phyloP scores from a whole-genome alignment of 768 basidiomycete species.

The Scleroderma bovista region DNA sequence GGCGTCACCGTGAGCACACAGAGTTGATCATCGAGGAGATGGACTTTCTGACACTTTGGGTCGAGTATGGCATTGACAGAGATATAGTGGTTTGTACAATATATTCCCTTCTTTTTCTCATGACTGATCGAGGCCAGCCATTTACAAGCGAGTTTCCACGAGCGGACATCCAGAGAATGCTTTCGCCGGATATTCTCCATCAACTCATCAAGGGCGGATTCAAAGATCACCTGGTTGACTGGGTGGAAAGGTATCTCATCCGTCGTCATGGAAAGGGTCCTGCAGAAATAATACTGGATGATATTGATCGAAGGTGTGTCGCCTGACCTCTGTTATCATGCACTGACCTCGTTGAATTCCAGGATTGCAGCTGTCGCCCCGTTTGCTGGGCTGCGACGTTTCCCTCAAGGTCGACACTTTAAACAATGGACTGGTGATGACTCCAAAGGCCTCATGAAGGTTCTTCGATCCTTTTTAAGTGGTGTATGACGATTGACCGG shows the following conservation, averaged over 20 bases:
- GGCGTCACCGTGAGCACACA: conserved; percentile 14
- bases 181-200: conserved; percentile 42
- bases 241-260: conserved; percentile 13
- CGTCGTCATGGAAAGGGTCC: neutral
- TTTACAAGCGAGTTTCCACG: neutral
- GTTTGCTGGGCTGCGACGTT: too few relatives aligned
- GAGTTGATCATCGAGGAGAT: conserved; percentile 9
- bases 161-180: conserved; percentile 29
- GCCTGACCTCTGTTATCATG: too few relatives aligned
- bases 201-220: conserved; percentile 43
- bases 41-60: conserved; percentile 15
- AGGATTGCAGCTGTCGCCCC: too few relatives aligned
- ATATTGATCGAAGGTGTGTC: neutral
- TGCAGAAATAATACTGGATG: neutral
- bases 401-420: too few relatives aligned
- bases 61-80: conserved; percentile 4
- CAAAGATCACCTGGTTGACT: conserved; percentile 36
- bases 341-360: too few relatives aligned
- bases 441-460: conserved; percentile 3
- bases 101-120: too few relatives aligned
- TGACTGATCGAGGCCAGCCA: neutral
- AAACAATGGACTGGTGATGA: too few relatives aligned
- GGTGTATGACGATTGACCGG: too few relatives aligned
- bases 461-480: neutral
- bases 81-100: neutral